Percentiles rank a stretch among this genome's conserved stretches.
phyloP scores from a whole-genome alignment of 257 asterid genomes.

The Solanum verrucosum region DNA sequence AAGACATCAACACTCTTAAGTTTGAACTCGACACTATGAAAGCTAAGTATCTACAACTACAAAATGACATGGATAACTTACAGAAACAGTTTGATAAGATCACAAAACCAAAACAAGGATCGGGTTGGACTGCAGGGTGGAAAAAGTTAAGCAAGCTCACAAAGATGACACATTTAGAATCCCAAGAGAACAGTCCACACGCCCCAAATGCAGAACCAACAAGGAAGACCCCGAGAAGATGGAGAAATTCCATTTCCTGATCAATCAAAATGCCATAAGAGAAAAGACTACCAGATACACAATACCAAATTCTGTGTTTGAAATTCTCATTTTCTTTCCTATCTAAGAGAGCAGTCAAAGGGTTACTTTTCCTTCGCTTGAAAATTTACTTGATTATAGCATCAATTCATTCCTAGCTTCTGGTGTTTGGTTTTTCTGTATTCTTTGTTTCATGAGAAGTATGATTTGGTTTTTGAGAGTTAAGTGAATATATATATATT shows the following conservation, averaged over 20 bases:
- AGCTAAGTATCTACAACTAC: slow-evolving; percentile 71
- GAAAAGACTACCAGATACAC: not conserved
- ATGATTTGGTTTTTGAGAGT: not conserved
- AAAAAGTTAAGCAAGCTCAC: slow-evolving; percentile 65
- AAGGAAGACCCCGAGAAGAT: slow-evolving; percentile 56
- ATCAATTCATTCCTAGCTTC: not conserved
- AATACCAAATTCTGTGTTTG: not conserved
- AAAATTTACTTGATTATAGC: not conserved
- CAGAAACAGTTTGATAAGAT: slow-evolving; percentile 74
- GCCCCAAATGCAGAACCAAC: slow-evolving; percentile 25
- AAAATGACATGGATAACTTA: slow-evolving; percentile 54
- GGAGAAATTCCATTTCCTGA: slow-evolving; percentile 89
- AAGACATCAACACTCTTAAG: slow-evolving; percentile 81
- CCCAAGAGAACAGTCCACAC: slow-evolving; percentile 26
- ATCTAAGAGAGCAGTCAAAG: not conserved
- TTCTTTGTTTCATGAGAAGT: not conserved
- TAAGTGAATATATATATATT: not conserved
- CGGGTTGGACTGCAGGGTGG: slow-evolving; percentile 80
- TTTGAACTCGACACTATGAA: slow-evolving; percentile 74
- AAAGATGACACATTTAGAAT: slow-evolving; percentile 34
- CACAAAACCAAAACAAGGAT: slow-evolving; percentile 47
- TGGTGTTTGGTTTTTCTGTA: not conserved
- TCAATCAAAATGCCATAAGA: slow-evolving; percentile 3
- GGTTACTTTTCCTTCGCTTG: not conserved
- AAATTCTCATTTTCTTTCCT: not conserved